Evolutionary conservation across 1,139 yeast genomes (phyloP).

Genomic region (Hansenula anomala): DNA sequence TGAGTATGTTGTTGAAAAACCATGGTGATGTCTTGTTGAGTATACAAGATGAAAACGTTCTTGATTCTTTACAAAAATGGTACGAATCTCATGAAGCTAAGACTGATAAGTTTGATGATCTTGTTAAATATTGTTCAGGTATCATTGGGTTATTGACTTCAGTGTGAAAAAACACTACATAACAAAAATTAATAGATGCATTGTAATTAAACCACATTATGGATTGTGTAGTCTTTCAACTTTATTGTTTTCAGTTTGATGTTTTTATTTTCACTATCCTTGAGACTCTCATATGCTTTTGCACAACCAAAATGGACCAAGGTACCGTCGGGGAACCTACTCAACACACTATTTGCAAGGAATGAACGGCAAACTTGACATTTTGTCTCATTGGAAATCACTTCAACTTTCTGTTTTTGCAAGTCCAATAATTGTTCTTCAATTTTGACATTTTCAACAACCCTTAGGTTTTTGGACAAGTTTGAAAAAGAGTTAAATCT

Average conservation of each 20-base stretch:
- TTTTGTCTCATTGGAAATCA: constrained; percentile 9
- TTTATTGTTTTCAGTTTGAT: constrained; percentile 11
- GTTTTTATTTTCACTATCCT: background rate
- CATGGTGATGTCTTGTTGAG: constrained; percentile 80
- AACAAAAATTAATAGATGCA: constrained; percentile 17
- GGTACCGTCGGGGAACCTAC: constrained; percentile 37
- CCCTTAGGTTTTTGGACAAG: constrained; percentile 30
- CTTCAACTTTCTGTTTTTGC: constrained; percentile 4
- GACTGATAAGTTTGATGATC: constrained; percentile 53
- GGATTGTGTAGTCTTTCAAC: constrained; percentile 9
- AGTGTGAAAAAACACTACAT: constrained; percentile 21
- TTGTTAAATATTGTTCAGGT: constrained; percentile 81
- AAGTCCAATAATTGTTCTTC: constrained; percentile 32
- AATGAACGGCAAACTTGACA: constrained; percentile 61
- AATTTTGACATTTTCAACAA: constrained; percentile 32
- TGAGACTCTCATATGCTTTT: constrained; percentile 5
- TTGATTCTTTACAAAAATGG: constrained; percentile 47
- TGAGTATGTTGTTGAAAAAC: constrained; percentile 64
- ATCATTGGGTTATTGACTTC: constrained; percentile 56
- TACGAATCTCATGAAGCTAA: constrained; percentile 36
- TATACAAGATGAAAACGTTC: constrained; percentile 35
- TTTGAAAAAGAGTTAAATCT: constrained; percentile 22
- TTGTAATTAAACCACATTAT: background rate
- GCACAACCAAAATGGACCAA: constrained; percentile 72
- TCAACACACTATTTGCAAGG: constrained; percentile 59